Conservation (phyloP, 73 alveolate species). For the Tetrahymena elliotti region DNA sequence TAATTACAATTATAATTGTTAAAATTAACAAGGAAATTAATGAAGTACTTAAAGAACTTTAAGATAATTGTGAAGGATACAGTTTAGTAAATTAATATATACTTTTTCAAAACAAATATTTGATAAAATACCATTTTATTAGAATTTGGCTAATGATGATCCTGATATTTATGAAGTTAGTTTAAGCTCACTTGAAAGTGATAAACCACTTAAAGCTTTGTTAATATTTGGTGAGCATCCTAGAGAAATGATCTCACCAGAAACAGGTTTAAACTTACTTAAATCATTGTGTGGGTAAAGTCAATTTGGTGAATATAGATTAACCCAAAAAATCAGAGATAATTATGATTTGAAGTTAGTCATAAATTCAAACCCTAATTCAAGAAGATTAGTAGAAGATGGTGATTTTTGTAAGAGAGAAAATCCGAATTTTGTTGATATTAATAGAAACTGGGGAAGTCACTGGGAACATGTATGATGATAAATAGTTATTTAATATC, state of each 20-base stretch:
- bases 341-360: slow-evolving; percentile 22
- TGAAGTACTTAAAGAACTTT: neutral
- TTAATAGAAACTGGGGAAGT: slow-evolving; percentile 60
- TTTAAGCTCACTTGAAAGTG: neutral
- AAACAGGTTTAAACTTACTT: slow-evolving; percentile 48
- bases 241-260: slow-evolving; percentile 60
- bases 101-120: neutral
- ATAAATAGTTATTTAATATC: neutral
- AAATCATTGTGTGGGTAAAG: slow-evolving; percentile 24
- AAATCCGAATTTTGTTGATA: slow-evolving; percentile 52
- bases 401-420: slow-evolving; percentile 59
- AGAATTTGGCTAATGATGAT: neutral
- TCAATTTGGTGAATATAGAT: neutral
- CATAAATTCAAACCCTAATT: slow-evolving; percentile 52
- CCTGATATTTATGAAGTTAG: neutral
- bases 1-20: too few relatives aligned
- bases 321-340: slow-evolving; percentile 1
- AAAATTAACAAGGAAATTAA: neutral
- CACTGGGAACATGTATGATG: slow-evolving; percentile 41
- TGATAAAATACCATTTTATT: neutral
- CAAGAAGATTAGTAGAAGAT: slow-evolving; percentile 48
- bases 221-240: slow-evolving; percentile 66
- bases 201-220: neutral
- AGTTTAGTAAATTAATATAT: neutral
- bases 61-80: neutral